Conservation (phyloP, 192 early-diverging fungal species). For the Coemansia sp. region DNA sequence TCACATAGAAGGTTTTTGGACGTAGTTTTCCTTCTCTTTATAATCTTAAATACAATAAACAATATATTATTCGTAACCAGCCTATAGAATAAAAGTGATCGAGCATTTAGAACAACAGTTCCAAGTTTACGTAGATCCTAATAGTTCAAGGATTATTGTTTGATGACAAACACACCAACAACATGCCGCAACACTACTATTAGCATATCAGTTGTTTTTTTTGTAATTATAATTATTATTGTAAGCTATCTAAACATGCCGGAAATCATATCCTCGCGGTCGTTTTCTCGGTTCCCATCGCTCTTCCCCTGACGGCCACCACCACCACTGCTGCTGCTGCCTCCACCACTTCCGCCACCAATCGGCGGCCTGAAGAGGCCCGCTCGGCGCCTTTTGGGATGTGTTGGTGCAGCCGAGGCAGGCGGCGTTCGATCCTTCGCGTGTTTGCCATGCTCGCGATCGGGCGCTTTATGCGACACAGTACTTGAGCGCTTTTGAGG, state of each 20-base stretch:
- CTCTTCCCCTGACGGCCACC: conserved; percentile 1
- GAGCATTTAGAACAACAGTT: no score
- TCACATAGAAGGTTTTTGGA: no score
- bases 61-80: no score
- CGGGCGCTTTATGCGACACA: background rate
- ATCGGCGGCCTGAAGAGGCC: conserved; percentile 23
- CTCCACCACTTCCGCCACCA: background rate
- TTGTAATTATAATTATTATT: no score
- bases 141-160: no score
- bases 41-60: no score
- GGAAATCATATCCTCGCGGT: conserved; percentile 32
- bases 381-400: conserved; percentile 11
- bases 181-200: background rate
- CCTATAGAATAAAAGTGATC: no score
- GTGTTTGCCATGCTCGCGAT: background rate
- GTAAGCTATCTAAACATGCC: conserved; percentile 14
- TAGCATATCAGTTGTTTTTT: background rate
- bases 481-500: background rate
- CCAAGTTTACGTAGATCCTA: no score
- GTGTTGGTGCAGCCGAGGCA: background rate
- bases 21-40: no score
- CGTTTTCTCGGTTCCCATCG: background rate
- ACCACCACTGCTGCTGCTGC: no score
- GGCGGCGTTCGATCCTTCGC: background rate
- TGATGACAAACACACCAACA: no score